Evolutionary conservation across 2,329 filamentous ascomycete genomes (phyloP).

Genomic region (Aspergillus ustus): DNA sequence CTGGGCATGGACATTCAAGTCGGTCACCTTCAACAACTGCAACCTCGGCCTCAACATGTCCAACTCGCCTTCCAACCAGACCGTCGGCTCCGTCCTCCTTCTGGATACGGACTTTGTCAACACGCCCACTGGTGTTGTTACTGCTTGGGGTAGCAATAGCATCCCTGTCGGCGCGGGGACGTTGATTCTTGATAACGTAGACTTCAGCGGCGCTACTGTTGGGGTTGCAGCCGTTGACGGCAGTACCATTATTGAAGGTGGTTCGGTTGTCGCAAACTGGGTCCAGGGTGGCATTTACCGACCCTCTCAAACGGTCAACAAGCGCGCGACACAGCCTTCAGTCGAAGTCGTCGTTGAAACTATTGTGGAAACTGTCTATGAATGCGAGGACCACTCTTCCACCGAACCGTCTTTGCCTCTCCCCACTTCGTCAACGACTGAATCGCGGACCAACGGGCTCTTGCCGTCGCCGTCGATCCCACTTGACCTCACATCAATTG

Average conservation of each 20-base stretch:
- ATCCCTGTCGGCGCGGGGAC: constrained; percentile 75
- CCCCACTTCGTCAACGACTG: not conserved
- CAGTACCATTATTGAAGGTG: constrained; percentile 69
- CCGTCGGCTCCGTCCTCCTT: constrained; percentile 82
- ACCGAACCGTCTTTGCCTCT: constrained; percentile 6
- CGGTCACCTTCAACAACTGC: constrained; percentile 73
- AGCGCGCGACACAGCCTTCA: constrained; percentile 30
- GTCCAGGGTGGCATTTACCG: constrained; percentile 78
- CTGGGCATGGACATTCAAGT: constrained; percentile 84
- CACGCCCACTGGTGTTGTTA: constrained; percentile 76
- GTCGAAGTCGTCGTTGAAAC: constrained; percentile 32
- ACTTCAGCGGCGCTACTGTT: constrained; percentile 71
- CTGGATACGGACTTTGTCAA: constrained; percentile 79
- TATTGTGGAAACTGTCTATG: constrained; percentile 32
- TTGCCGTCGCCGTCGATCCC: not conserved
- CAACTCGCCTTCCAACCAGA: constrained; percentile 66
- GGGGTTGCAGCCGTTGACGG: constrained; percentile 67
- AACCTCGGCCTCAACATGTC: constrained; percentile 80
- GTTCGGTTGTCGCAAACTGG: constrained; percentile 71
- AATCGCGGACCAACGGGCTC: not conserved
- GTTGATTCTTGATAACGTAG: constrained; percentile 85
- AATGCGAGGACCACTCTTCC: constrained; percentile 24
- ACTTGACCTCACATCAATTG: constrained; percentile 1
- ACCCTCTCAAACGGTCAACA: constrained; percentile 29
- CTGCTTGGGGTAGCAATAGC: constrained; percentile 68